Evolutionary conservation across 1,284 basidiomycete species (phyloP), one percentile per base, ranked within the genome.

Genomic region (Irpex lacteus): DNA sequence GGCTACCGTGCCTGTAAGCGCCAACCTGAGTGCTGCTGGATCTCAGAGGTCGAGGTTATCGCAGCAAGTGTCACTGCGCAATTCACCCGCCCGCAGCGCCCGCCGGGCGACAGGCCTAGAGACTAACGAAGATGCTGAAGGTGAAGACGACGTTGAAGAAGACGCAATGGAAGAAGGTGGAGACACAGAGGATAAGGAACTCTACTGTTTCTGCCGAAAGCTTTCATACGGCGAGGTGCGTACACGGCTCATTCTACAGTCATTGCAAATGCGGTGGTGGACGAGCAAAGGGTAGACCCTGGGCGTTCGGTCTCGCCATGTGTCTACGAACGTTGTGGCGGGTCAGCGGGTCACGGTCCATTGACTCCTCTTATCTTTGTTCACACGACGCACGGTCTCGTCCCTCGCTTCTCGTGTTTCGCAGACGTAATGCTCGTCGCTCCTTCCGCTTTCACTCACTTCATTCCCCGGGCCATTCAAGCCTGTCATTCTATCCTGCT

Each of bases 91-190:
- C 34, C 66, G 71, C 56, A 73, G 75, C 26, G 67, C 70, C 19
- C 72, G 73, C n/a, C 80, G 81, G 54, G 74, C 74, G 19, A 68
- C 77, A 3, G 71, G 75, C 18, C 73, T 76, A 4, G 77, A 78
- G 4, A 72, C 76, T 21, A 78, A 78, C 62, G 85, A 82, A 58
- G 81, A 82, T 61, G 81, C 78, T 0, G 81, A 81, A 55, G 81
- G 76, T 3, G 82, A 82, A 52, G 78, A 65, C n/a, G 68, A 69
- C 37, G 62, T 65, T 15, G 67, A 68, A 21, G 67, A 68, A 6
- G 66, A 65, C 19, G 50, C 52, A 49, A 19, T 50, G 57, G 61
- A 63, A n/a, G 62, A 59, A 49, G 26, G 50, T 55, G 57, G 37
- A n/a, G 37, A 47, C 57, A 19, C 13, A 15, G 57, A 59, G 57